Base-by-base conservation (phyloP, 192 early-diverging fungal species). In the Chytriomyces confervae region DNA sequence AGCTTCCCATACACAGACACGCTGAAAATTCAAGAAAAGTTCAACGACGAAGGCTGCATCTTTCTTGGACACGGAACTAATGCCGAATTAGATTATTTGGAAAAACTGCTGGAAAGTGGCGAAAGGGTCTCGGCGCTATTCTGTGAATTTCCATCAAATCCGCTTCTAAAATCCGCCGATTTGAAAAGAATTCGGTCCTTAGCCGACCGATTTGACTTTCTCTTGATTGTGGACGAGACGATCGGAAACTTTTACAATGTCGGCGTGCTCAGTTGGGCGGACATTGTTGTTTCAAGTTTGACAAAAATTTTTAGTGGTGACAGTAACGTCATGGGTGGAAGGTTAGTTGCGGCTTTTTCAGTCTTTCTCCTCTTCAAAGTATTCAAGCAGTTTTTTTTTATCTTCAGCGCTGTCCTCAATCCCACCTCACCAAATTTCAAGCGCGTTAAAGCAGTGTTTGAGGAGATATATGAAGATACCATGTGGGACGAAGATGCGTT, bases 231-330 rank as follows among this genome's bases (percentile, higher is more conserved):
- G 18, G 97, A 98, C 77, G 97, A 98, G 82, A 98, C 97, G 1
- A 89, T 98, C 62, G 97, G 95, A 46, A 96, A 94, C 85, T 95
- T 97, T 87, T 88, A 92, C 47, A 98, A 98, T 74, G 92, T 97
- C 45, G 79, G 83, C 29, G 93, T 91, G 24, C 84, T 96, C 10
- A 80, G 87, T 71, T 93, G 87, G 86, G 93, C 93, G 2, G 95
- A 98, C 79, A 85, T 96, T 9, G 89, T 96, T 3, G 96, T 97
- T 16, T 93, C 94, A 16, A 95, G 94, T 62, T 82, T 98, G 69
- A 96, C 97, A 11, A 98, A 98, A 85, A 89, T 97, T 62, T 98
- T 98, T 78, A 92, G 90, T 80, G 96, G 96, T 50, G 97, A 97
- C 83, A 92, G 92, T 81, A 97, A 99, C 82, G 96, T 97, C 18